Conservation (phyloP, 345 rosid genomes). For the Euclidium syriacum region DNA sequence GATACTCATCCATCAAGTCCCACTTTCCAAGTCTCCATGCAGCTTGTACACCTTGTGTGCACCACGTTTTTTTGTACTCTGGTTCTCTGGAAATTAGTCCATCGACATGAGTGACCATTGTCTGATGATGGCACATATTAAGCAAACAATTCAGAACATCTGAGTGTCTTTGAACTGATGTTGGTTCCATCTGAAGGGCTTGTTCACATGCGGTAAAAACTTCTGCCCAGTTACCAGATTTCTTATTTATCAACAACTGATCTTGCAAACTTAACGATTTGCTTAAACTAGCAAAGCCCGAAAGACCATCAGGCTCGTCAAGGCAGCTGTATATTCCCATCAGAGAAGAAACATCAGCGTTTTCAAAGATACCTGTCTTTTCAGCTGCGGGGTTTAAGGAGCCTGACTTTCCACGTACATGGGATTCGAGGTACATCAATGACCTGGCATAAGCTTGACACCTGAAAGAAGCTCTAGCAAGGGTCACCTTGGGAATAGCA, state of each 20-base stretch:
- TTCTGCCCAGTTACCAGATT: conserved; percentile 95
- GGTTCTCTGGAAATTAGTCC: conserved; percentile 90
- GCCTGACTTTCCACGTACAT: conserved; percentile 79
- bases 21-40: conserved; percentile 99
- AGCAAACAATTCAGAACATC: conserved; percentile 90
- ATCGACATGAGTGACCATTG: conserved; percentile 94
- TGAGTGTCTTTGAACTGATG: conserved; percentile 84
- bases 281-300: conserved; percentile 86
- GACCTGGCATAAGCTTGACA: conserved; percentile 97
- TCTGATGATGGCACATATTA: conserved; percentile 97
- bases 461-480: conserved; percentile 84
- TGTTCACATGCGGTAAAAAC: conserved; percentile 92
- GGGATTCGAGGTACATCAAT: conserved; percentile 94
- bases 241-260: conserved; percentile 76
- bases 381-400: conserved; percentile 93
- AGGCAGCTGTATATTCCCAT: conserved; percentile 93
- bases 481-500: conserved; percentile 82
- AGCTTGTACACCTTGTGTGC: conserved; percentile 99
- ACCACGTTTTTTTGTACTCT: conserved; percentile 90
- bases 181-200: conserved; percentile 94
- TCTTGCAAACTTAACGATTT: conserved; percentile 82
- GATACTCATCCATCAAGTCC: conserved; percentile 98
- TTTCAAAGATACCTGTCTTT: conserved; percentile 80
- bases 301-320: conserved; percentile 92
- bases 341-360: conserved; percentile 82